Evolutionary conservation across 257 asterid genomes (phyloP).

Genomic region (Solanum pinnatisectum): DNA sequence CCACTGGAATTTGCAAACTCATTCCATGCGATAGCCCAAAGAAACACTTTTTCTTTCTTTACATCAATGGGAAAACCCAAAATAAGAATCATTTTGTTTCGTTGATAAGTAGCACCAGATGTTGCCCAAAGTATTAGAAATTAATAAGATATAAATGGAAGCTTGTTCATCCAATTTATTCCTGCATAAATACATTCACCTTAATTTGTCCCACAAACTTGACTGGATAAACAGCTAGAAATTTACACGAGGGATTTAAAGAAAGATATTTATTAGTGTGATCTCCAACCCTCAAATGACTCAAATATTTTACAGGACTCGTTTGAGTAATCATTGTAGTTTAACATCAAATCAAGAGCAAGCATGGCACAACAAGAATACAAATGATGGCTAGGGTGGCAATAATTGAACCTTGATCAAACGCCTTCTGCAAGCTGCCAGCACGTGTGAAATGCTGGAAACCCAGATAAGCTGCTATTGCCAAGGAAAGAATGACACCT

Average conservation of each 20-base stretch:
- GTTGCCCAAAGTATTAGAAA: background rate
- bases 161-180: background rate
- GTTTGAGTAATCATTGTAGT: background rate
- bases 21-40: background rate
- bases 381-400: slow-evolving; percentile 74
- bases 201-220: background rate
- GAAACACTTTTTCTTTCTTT: background rate
- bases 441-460: slow-evolving; percentile 73
- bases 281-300: background rate
- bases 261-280: background rate
- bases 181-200: background rate
- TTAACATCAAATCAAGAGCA: slow-evolving; percentile 52
- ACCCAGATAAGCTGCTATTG: slow-evolving; percentile 75
- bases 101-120: background rate
- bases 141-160: background rate
- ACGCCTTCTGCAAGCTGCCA: slow-evolving; percentile 60
- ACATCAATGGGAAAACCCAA: background rate
- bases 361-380: slow-evolving; percentile 48
- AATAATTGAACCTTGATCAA: slow-evolving; percentile 74
- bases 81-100: background rate
- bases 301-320: slow-evolving; percentile 8
- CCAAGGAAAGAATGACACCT: slow-evolving; percentile 61
- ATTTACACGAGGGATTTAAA: background rate
- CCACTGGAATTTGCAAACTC: background rate
- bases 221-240: background rate